Evolutionary conservation across 257 asterid genomes (phyloP), one percentile per base, ranked within the genome.

Genomic region (Lavandula angustifolia): DNA sequence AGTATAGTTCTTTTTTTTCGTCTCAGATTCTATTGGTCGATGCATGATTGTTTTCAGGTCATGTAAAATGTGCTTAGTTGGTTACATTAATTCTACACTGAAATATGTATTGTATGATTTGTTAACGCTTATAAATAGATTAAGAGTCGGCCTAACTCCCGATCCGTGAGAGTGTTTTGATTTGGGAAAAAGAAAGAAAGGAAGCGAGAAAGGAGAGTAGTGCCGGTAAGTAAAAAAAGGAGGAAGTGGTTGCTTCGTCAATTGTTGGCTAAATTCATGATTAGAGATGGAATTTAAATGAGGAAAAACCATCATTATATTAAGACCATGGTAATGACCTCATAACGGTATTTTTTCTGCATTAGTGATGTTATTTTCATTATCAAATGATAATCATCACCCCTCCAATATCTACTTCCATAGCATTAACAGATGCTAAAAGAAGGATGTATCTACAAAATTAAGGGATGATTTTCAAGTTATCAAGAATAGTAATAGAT

Each of bases 211-310:
- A n/a, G 42, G 48, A 38, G 42, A 58, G 73, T 68, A 60, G 61
- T 58, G 62, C 33, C 12, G 73, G 67, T 60, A 40, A 51, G 69
- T 43, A 66, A 54, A 78, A 35, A 66, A 80, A 70, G 62, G 62
- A 61, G 62, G 72, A 66, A 70, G 87, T 84, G 74, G 90, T 84
- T 84, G 85, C 70, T 17, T 79, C 76, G 90, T 81, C 90, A 81
- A 84, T 84, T 81, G 80, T 40, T 40, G 81, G 84, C 59, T 75
- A 75, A 73, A 68, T 68, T 65, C 73, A 81, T 81, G 64, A 84
- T 84, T 77, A 77, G 43, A 53, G 64, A 11, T 60, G 56, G 79
- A 71, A 79, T 54, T 76, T 59, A 29, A 66, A 64, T 31, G 37
- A 66, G 5, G 47, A 42, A 48, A 32, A 42, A 35, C 35, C 76